A percentile compares a stretch with the other conserved stretches of the same genome.
phyloP scores from a whole-genome alignment of 495 filamentous ascomycete species.

The Chaetomium cochliodes region DNA sequence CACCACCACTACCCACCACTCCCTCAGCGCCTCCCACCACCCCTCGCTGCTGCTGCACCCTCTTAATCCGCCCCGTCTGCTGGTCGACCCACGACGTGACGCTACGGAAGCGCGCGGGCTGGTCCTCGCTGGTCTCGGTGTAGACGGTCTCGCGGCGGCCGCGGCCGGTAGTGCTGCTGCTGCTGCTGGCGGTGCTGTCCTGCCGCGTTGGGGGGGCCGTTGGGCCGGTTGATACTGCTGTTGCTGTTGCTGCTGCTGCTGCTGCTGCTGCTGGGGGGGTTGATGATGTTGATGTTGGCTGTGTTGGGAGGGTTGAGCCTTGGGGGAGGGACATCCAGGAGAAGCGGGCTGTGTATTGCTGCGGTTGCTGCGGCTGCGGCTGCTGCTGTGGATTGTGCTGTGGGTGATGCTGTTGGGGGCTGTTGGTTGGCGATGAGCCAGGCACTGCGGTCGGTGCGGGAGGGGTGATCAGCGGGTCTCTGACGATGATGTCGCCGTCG shows the following conservation, averaged over 20 bases:
- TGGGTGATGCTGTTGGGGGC: constrained; percentile 1
- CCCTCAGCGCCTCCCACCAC: constrained; percentile 18
- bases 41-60: constrained; percentile 36
- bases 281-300: not conserved
- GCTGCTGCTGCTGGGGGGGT: too few species aligned
- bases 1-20: too few species aligned
- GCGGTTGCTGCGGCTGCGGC: not conserved
- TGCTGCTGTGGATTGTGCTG: not conserved
- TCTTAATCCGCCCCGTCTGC: constrained; percentile 47
- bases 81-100: constrained; percentile 63
- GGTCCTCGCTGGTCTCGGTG: constrained; percentile 49
- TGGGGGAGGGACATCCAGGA: constrained; percentile 40
- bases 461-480: constrained; percentile 10
- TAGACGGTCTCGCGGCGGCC: constrained; percentile 45
- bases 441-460: constrained; percentile 24
- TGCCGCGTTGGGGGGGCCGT: not conserved
- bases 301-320: too few species aligned
- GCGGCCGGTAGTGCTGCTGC: constrained; percentile 3
- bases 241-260: not conserved
- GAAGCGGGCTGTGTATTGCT: constrained; percentile 33
- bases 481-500: constrained; percentile 50
- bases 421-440: constrained; percentile 1
- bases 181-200: constrained; percentile 14
- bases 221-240: not conserved
- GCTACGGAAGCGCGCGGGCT: constrained; percentile 54